These are phyloP conservation scores for Leucosporidium yakuticum DNA, from an alignment of 768 basidiomycete genomes.

Conservation along the genomic window DNA sequence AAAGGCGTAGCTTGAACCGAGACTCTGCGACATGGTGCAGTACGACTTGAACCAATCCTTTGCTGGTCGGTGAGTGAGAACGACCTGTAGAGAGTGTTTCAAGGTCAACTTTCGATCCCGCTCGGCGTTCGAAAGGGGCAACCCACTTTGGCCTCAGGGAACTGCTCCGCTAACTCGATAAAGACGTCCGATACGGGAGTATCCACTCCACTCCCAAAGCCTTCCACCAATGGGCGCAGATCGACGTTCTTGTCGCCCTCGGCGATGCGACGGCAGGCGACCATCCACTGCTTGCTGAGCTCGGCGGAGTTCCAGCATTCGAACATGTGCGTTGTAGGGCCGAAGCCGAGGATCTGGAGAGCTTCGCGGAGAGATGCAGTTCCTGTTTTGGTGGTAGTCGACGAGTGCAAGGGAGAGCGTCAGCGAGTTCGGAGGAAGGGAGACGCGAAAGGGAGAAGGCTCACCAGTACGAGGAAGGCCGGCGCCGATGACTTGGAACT, in stretches of 20 bases:
- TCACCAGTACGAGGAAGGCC: not conserved
- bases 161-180: not conserved
- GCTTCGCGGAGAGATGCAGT: not conserved
- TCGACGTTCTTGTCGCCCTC: not conserved
- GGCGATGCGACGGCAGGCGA: not conserved
- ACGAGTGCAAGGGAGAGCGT: not conserved
- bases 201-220: not conserved
- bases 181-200: not conserved
- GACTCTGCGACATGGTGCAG: too few species aligned
- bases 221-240: not conserved
- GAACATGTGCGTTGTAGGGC: not conserved
- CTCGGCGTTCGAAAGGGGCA: too few species aligned
- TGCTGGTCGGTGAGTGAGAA: too few species aligned
- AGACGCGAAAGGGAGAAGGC: not conserved
- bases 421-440: not conserved
- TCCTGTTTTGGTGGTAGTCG: not conserved
- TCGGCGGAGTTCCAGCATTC: not conserved
- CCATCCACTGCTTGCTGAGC: not conserved
- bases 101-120: not conserved
- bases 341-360: not conserved
- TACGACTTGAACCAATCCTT: too few species aligned
- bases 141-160: not conserved
- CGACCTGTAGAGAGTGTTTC: too few species aligned
- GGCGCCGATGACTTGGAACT: not conserved
- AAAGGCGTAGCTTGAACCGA: too few species aligned